phyloP scores from a whole-genome alignment of 2,329 filamentous ascomycete genomes.

The Colletotrichum kahawae region DNA sequence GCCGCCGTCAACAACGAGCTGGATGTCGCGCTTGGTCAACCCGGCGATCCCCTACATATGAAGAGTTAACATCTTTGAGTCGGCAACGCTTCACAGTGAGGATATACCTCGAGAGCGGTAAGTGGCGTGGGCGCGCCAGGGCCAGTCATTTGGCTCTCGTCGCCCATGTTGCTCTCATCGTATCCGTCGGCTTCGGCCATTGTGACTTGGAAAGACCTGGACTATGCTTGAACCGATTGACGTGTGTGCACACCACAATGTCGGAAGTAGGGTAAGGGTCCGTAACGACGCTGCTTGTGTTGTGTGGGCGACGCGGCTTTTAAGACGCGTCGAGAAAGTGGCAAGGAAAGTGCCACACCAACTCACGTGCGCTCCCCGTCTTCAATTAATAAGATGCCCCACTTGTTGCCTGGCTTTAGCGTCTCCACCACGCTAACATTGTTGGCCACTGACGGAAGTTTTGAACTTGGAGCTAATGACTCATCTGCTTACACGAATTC shows the following conservation, averaged over 20 bases:
- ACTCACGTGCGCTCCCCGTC: slow-evolving; percentile 39
- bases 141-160: slow-evolving; percentile 76
- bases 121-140: slow-evolving; percentile 95
- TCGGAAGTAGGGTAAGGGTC: neutral
- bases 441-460: neutral
- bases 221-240: neutral
- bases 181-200: slow-evolving; percentile 64
- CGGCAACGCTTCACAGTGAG: neutral
- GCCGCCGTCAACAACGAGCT: slow-evolving; percentile 88
- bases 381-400: neutral
- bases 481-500: slow-evolving; percentile 34
- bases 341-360: slow-evolving; percentile 37
- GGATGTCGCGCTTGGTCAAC: slow-evolving; percentile 93
- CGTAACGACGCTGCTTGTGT: neutral
- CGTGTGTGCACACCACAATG: neutral
- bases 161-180: slow-evolving; percentile 69
- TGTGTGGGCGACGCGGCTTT: neutral
- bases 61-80: neutral
- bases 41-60: slow-evolving; percentile 76
- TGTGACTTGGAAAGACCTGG: neutral
- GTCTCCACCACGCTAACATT: neutral
- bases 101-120: slow-evolving; percentile 78
- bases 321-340: slow-evolving; percentile 37
- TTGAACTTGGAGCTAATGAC: slow-evolving; percentile 31
- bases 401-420: slow-evolving; percentile 5